phyloP scores from a whole-genome alignment of 1,284 basidiomycete genomes.

The Anthracocystis setariae region DNA sequence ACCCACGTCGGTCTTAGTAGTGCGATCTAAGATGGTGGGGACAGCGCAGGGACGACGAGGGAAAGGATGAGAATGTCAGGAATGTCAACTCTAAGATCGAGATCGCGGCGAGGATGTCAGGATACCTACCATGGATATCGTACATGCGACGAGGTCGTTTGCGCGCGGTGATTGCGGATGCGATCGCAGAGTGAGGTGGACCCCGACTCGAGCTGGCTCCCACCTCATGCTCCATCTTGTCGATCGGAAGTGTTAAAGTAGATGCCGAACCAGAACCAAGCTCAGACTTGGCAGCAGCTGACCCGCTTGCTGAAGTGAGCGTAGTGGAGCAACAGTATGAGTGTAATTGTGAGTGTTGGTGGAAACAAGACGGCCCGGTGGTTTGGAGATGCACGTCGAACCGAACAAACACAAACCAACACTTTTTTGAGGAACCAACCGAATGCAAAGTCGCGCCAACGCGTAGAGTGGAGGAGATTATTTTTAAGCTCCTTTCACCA shows the following conservation, averaged over 20 bases:
- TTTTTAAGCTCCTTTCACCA: background rate
- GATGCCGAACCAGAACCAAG: too few relatives aligned
- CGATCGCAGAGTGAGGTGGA: background rate
- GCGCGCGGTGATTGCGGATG: constrained; percentile 6
- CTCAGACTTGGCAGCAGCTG: too few relatives aligned
- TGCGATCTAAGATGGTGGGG: constrained; percentile 34
- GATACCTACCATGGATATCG: constrained; percentile 36
- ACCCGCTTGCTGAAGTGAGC: too few relatives aligned
- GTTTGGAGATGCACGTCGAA: background rate
- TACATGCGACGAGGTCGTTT: constrained; percentile 30
- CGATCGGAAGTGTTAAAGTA: too few relatives aligned
- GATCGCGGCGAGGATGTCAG: too few relatives aligned
- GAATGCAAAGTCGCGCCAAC: constrained; percentile 17
- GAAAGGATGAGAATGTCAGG: background rate
- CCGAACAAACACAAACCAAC: background rate
- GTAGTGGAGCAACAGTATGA: too few relatives aligned
- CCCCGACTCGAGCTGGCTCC: constrained; percentile 23
- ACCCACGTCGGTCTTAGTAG: constrained; percentile 61
- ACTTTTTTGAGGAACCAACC: too few relatives aligned
- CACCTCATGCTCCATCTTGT: constrained; percentile 15
- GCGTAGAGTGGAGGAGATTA: constrained; percentile 27
- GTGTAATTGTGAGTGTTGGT: too few relatives aligned
- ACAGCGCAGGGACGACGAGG: background rate
- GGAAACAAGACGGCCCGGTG: too few relatives aligned
- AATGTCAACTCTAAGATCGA: background rate